phyloP scores from a whole-genome alignment of 2,329 filamentous ascomycete genomes.

The Moelleriella libera region DNA sequence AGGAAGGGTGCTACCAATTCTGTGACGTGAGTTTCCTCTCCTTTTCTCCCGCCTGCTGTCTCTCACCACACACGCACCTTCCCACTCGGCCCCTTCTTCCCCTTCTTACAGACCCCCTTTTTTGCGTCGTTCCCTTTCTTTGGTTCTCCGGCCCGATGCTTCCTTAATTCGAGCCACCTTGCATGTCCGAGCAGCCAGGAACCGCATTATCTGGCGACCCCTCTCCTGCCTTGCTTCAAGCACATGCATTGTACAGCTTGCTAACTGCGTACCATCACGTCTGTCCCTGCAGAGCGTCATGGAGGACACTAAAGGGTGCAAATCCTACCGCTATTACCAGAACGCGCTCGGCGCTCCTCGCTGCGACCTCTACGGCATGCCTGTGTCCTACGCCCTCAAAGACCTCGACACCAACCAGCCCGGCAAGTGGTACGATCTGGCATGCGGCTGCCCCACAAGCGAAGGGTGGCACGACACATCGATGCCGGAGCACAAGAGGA shows the following conservation, averaged over 20 bases:
- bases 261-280: too few relatives aligned
- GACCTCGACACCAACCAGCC: constrained; percentile 14
- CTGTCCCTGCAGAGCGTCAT: constrained; percentile 13
- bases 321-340: constrained; percentile 21
- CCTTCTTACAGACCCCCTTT: too few relatives aligned
- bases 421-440: constrained; percentile 20
- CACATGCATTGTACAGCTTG: too few relatives aligned
- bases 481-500: not conserved
- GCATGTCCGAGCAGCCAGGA: too few relatives aligned
- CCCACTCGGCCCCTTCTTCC: too few relatives aligned
- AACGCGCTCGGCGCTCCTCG: constrained; percentile 15
- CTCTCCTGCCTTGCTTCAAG: too few relatives aligned
- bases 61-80: not conserved
- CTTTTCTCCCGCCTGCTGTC: not conserved
- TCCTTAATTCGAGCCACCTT: too few relatives aligned
- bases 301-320: constrained; percentile 16
- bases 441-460: constrained; percentile 18
- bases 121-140: too few relatives aligned
- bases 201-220: too few relatives aligned
- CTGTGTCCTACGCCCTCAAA: constrained; percentile 14
- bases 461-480: constrained; percentile 5
- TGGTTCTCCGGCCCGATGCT: too few relatives aligned
- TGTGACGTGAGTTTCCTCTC: constrained; percentile 16
- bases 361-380: constrained; percentile 21
- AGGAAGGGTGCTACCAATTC: constrained; percentile 27